A percentile compares a stretch with the other conserved stretches of the same genome.
Evolutionary conservation across 2,329 filamentous ascomycete genomes (phyloP).

Genomic region (Colletotrichum noveboracense): DNA sequence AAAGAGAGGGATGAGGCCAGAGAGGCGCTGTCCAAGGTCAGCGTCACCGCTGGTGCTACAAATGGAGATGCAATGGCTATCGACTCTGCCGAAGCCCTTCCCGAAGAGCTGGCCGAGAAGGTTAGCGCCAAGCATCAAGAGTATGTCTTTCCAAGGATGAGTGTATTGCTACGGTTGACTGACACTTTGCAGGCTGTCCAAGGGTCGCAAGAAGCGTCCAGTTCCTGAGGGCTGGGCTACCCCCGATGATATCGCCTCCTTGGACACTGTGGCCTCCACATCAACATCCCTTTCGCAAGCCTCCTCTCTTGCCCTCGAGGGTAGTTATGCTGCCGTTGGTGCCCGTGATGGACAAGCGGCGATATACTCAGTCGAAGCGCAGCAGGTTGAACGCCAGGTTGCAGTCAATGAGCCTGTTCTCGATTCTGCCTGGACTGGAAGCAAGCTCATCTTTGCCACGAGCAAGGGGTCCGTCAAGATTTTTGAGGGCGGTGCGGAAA

Average conservation of each 20-base stretch:
- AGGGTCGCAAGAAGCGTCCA: conserved; percentile 87
- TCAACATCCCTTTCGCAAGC: conserved; percentile 52
- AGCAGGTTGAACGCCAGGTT: conserved; percentile 71
- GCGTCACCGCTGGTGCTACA: conserved; percentile 63
- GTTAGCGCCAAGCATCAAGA: conserved; percentile 82
- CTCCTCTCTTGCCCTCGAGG: conserved; percentile 55
- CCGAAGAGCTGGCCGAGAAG: conserved; percentile 72
- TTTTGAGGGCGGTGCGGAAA: conserved; percentile 73
- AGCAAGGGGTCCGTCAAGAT: conserved; percentile 81
- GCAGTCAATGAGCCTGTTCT: conserved; percentile 73
- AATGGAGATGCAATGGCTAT: conserved; percentile 92
- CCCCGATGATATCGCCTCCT: conserved; percentile 67
- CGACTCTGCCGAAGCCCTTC: conserved; percentile 75
- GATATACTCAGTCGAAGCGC: conserved; percentile 75
- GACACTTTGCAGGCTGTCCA: conserved; percentile 69
- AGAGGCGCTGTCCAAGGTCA: conserved; percentile 85
- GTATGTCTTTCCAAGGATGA: conserved; percentile 55
- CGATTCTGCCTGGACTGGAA: conserved; percentile 66
- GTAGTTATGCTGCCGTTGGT: conserved; percentile 74
- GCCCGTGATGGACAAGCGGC: conserved; percentile 77
- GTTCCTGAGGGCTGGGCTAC: conserved; percentile 87
- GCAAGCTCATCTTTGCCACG: conserved; percentile 75
- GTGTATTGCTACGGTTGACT: conserved; percentile 1
- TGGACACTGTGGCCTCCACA: conserved; percentile 50
- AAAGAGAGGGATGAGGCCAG: conserved; percentile 92